Evolutionary conservation across 169 alveolate genomes (phyloP).

Genomic region (Plasmodium gallinaceum): DNA sequence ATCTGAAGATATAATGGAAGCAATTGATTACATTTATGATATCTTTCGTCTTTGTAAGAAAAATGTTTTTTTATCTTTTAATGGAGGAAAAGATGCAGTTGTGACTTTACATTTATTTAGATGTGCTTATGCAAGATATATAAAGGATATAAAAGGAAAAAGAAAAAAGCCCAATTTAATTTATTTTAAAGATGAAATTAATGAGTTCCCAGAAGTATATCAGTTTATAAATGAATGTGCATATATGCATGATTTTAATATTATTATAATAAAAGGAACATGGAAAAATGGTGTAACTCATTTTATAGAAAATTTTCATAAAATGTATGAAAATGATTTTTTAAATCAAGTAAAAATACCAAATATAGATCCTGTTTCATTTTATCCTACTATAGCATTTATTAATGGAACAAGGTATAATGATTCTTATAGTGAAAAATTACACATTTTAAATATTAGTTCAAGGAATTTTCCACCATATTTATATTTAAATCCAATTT

Average conservation of each 20-base stretch:
- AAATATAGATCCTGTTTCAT: constrained; percentile 2
- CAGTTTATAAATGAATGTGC: constrained; percentile 74
- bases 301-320: constrained; percentile 45
- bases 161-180: constrained; percentile 54
- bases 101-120: constrained; percentile 83
- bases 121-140: constrained; percentile 76
- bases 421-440: constrained; percentile 52
- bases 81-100: constrained; percentile 88
- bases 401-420: constrained; percentile 69
- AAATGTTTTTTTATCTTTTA: constrained; percentile 84
- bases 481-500: constrained; percentile 78
- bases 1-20: constrained; percentile 62
- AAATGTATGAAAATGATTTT: constrained; percentile 1
- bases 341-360: constrained; percentile 20
- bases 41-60: constrained; percentile 68
- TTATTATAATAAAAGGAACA: constrained; percentile 61
- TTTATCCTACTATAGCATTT: constrained; percentile 40
- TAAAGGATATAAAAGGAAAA: constrained; percentile 33
- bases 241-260: constrained; percentile 55
- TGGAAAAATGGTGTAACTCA: constrained; percentile 54
- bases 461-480: constrained; percentile 76
- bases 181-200: constrained; percentile 58
- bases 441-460: constrained; percentile 69
- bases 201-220: constrained; percentile 71
- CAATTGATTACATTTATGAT: constrained; percentile 66